Evolutionary conservation across 768 basidiomycete species (phyloP).

Genomic region (Suillus americanus): DNA sequence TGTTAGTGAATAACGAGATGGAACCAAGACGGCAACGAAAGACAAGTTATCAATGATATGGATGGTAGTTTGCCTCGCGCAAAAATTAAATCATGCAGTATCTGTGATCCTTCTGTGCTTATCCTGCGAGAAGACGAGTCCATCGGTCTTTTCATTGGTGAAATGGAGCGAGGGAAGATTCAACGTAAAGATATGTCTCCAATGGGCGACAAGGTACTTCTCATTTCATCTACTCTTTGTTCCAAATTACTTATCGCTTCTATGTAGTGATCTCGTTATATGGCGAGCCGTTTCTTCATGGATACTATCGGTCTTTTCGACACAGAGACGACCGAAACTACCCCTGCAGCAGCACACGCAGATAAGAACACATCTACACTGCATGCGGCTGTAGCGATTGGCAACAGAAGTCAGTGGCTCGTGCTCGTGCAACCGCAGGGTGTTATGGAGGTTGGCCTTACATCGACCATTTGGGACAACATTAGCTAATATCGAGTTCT

Average conservation of each 20-base stretch:
- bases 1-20: background rate
- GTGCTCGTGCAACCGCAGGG: slow-evolving; percentile 74
- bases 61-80: slow-evolving; percentile 74
- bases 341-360: slow-evolving; percentile 26
- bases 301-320: slow-evolving; percentile 66
- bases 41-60: slow-evolving; percentile 79
- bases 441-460: slow-evolving; percentile 66
- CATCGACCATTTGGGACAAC: slow-evolving; percentile 5
- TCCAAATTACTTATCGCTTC: background rate
- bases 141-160: slow-evolving; percentile 79
- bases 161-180: slow-evolving; percentile 78
- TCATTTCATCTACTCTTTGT: background rate
- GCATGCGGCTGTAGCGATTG: slow-evolving; percentile 65
- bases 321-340: slow-evolving; percentile 35
- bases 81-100: slow-evolving; percentile 77
- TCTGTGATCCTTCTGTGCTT: slow-evolving; percentile 85
- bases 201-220: slow-evolving; percentile 78
- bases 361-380: slow-evolving; percentile 55
- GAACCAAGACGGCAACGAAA: slow-evolving; percentile 72
- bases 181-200: slow-evolving; percentile 85
- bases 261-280: slow-evolving; percentile 63
- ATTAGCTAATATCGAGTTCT: background rate
- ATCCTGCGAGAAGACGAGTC: slow-evolving; percentile 84
- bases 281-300: slow-evolving; percentile 76
- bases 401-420: slow-evolving; percentile 76